Evolutionary conservation across 768 basidiomycete species (phyloP), one percentile per base, ranked within the genome.

Genomic region (Tylopilus subfusipes): DNA sequence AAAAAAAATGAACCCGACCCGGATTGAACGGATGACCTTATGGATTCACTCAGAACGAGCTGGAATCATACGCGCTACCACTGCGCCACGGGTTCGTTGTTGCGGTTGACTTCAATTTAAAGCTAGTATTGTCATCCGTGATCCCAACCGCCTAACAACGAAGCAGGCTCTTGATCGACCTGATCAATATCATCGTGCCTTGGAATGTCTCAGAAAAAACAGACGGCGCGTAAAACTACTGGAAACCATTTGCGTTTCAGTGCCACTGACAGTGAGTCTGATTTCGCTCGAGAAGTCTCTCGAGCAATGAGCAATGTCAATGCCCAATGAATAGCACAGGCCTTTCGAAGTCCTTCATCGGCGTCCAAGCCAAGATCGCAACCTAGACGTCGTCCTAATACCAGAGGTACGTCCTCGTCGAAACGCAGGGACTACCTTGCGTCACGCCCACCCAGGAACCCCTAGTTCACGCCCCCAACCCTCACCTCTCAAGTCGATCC

Each of bases 11-110:
- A 73, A 70, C 73, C 72, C 71, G 63, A 74, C 74, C 73, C 73
- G 74, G 68, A 68, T 74, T 71, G 74, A 75, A 75, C 73, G 73
- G 74, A 74, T 73, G 74, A 75, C 74, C 73, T 74, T 75, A 67
- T 70, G 73, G 74, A 74, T 9, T 51, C 34, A 42, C 55, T 43
- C 59, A n/a, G 18, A 4, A 1, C 0, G 34, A 56, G 54, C 71
- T 73, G 72, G 72, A 73, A 73, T 73, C 72, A 69, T 64, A 73
- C 68, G 69, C 69, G 69, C 71, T 70, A 70, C 69, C 69, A 71
- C 69, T 70, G 71, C 67, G 69, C 69, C 65, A 70, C 69, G 69
- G 69, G 69, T 71, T 65, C 69, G 10, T 56, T 16, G 3, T 2
- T 27, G 0, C 1, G 3, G 1, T 2, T 4, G 0, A 0, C 0